phyloP scores from a whole-genome alignment of 257 asterid species.

The Penstemon eatonii region DNA sequence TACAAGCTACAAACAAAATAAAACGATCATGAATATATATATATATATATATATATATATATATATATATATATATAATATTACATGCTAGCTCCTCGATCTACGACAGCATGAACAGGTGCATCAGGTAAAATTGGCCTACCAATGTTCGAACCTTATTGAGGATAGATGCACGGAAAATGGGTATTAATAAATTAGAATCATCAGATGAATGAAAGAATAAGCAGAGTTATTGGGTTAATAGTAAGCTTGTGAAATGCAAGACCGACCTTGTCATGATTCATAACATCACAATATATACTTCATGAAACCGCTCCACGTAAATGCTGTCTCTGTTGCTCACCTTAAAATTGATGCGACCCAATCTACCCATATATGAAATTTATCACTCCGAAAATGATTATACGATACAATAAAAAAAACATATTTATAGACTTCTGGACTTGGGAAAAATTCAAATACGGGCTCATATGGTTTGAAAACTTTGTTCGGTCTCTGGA shows the following conservation, averaged over 20 bases:
- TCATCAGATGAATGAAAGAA: constrained; percentile 18
- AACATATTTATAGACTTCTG: neutral
- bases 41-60: too few relatives aligned
- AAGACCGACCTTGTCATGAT: constrained; percentile 81
- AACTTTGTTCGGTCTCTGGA: constrained; percentile 44
- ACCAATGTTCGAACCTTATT: constrained; percentile 86
- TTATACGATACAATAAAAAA: neutral
- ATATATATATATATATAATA: constrained; percentile 22
- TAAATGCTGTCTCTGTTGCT: constrained; percentile 83
- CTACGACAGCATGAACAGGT: constrained; percentile 96
- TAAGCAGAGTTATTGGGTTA: neutral
- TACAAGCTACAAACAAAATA: constrained; percentile 19
- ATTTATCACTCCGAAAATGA: too few relatives aligned
- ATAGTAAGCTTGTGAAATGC: neutral
- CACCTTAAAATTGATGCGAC: constrained; percentile 93
- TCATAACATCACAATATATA: constrained; percentile 64
- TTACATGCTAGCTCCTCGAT: constrained; percentile 71
- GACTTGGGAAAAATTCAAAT: constrained; percentile 82
- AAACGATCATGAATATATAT: constrained; percentile 17
- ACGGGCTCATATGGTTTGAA: constrained; percentile 69
- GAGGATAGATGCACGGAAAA: constrained; percentile 55
- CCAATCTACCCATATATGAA: constrained; percentile 59
- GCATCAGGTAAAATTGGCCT: constrained; percentile 90
- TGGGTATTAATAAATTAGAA: neutral
- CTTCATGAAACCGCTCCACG: constrained; percentile 66